These are phyloP conservation scores for Anthoceros angustus DNA, from an alignment of 225 moss, liverwort and hornwort species.

Conservation along the genomic window DNA sequence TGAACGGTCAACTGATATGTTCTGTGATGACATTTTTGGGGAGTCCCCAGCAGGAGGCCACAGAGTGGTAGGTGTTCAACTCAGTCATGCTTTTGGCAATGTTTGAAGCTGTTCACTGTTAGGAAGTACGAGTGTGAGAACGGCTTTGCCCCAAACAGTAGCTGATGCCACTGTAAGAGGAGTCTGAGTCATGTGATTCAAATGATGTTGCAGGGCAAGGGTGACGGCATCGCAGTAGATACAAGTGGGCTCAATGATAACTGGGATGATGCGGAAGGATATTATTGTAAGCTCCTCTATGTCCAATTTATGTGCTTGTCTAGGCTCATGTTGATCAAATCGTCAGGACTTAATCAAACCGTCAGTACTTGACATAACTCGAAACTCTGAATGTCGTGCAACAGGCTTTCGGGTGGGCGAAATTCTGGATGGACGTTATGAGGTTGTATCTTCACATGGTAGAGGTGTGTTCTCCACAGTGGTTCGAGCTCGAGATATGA, in stretches of 20 bases:
- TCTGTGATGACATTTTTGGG: constrained; percentile 96
- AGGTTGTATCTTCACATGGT: constrained; percentile 88
- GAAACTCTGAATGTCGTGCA: constrained; percentile 4
- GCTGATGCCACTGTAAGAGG: too few species aligned
- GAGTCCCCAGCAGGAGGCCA: constrained; percentile 96
- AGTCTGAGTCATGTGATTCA: too few species aligned
- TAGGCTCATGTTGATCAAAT: not conserved
- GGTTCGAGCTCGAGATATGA: constrained; percentile 85
- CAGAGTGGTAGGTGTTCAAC: constrained; percentile 39
- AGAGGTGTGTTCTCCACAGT: constrained; percentile 99
- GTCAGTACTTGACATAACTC: not conserved
- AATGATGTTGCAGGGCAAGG: constrained; percentile 57
- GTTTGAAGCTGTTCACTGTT: not conserved
- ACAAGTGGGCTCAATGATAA: constrained; percentile 95
- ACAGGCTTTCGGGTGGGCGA: constrained; percentile 97
- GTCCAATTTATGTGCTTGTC: not conserved
- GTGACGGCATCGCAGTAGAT: constrained; percentile 72
- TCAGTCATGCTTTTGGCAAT: not conserved
- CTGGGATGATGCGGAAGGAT: constrained; percentile 99
- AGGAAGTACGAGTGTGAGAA: too few species aligned
- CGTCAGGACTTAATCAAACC: not conserved
- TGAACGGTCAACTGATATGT: constrained; percentile 77
- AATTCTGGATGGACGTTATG: constrained; percentile 86
- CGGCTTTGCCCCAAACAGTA: too few species aligned
- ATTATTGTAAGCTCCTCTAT: constrained; percentile 59